Conservation (phyloP, 1,284 basidiomycete species). For the Porogramme epimiltina region DNA sequence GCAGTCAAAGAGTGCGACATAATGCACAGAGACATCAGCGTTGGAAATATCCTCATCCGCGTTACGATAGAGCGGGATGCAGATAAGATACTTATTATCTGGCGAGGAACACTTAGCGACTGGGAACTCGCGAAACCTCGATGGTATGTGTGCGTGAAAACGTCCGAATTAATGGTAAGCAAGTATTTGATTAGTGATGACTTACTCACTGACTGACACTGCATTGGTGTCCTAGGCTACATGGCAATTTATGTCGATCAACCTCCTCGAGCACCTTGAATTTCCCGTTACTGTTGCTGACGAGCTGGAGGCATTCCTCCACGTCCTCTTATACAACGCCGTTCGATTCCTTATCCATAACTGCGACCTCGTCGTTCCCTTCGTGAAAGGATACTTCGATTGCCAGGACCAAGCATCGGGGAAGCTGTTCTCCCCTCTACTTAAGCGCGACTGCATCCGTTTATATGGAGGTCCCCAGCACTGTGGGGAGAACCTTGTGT, state of each 20-base stretch:
- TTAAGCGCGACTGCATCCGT: too few species aligned
- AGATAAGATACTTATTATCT: background rate
- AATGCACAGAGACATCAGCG: slow-evolving; percentile 15
- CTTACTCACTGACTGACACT: accelerated
- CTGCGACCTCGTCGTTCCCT: background rate
- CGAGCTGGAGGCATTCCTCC: slow-evolving; percentile 17
- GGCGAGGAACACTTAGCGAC: slow-evolving; percentile 9
- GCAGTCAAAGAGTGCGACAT: background rate
- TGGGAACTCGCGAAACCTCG: slow-evolving; percentile 11
- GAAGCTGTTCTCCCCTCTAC: too few species aligned
- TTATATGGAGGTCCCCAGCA: too few species aligned
- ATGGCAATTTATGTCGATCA: slow-evolving; percentile 2
- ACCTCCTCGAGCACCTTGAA: background rate
- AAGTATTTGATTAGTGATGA: background rate
- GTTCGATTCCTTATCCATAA: slow-evolving; percentile 5
- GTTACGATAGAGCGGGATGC: background rate
- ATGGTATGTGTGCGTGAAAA: background rate
- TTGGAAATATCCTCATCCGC: slow-evolving; percentile 10
- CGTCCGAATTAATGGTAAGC: background rate
- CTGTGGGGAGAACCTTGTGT: too few species aligned
- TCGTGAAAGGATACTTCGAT: slow-evolving; percentile 9
- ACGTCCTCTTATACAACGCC: slow-evolving; percentile 9
- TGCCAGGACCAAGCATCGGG: too few species aligned
- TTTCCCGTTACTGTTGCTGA: slow-evolving; percentile 2
- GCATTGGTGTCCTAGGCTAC: slow-evolving; percentile 10